Base-by-base conservation (phyloP, 2,329 filamentous ascomycete genomes). In the Hawksworthiomyces lignivorus region DNA sequence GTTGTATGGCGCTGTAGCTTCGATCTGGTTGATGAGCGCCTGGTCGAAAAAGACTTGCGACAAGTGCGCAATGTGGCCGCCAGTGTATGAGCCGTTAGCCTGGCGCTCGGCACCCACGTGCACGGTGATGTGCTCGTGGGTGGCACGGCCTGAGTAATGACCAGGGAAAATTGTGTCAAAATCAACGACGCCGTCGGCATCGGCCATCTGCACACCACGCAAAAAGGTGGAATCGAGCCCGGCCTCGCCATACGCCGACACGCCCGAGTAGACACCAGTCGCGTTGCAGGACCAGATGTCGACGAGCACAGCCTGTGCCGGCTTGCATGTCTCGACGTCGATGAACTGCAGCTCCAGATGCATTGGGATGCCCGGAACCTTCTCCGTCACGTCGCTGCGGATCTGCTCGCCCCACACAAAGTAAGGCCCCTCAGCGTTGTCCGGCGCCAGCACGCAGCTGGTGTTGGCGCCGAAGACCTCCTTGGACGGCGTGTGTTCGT, bases 131-230 rank as follows among this genome's bases (percentile, higher is more conserved):
- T 69, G 66, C 44, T 66, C 62, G 49, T 70, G 67, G 11, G 59
- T 67, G 1, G 62, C 57, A 11, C 63, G 57, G 0, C 61, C 61
- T 22, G 54, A 46, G 51, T 65, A 63, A 50, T 69, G 66, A 10
- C 67, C 67, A 1, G 67, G 65, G 53, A 70, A 64, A n/a, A 64
- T 58, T 11, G 67, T 72, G 34, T 69, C 62, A 52, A 74, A 73
- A 36, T 56, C 58, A 12, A 67, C 66, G 14, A 73, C 65, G 30
- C 71, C 70, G 36, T 71, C 64, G 3, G 53, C 47, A 45, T 73
- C 62, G 1, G 66, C 65, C 12, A 58, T 54, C 52, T 70, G 65
- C 33, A 72, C 63, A 22, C 70, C 70, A 4, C 70, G 66, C 5
- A 73, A 59, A 54, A 62, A 73, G 10, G 66, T 70, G 6, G 30